Base-by-base conservation (phyloP, 768 basidiomycete species). In the Tricholoma sp. region DNA sequence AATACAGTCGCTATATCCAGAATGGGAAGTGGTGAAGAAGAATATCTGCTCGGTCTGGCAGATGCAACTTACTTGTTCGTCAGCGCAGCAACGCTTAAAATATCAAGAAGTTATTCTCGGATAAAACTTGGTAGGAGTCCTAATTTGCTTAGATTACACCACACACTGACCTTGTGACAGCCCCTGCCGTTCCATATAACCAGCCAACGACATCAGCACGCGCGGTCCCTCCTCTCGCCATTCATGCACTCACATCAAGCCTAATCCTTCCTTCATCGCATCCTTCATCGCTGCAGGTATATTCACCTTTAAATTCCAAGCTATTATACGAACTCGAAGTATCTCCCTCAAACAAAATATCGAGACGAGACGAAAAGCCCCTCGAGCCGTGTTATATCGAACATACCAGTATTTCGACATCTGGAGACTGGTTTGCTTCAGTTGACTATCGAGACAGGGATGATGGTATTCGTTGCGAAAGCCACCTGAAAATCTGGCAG, bases 261-360 rank as follows among this genome's bases (percentile, higher is more conserved):
- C 75, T 98, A 58, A 79, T 98, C 61, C 79, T 98, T 13, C 92
- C 94, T 0, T 94, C 96, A 2, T 95, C 94, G 0, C 95, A 99
- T 66, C 90, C 94, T 0, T 94, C 95, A 2, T 91, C 94, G n/a
- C 76, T 99, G 39, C 96, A 98, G 74, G 84, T 89, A 24, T 95
- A 90, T 73, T 88, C 91, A 15, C 89, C 89, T 1, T 70, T 78
- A 7, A 79, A 82, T 2, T 87, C 87, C 29, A 80, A 82, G 41
- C 77, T 94, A 0, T 65, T 92, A 2, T 86, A 86, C 47, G 96
- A 99, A 70, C 78, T 98, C 17, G 97, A 98, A 70, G 83, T 99
- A 7, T 86, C 91, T 1, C 93, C 96, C 18, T 94, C 94, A 28
- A 98, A 98, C 74, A 84, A 92, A 57, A 82, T 98, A 17, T 89